These are phyloP conservation scores for Zoysia pacifica DNA, from an alignment of 176 grass and related monocot species.

Conservation along the genomic window DNA sequence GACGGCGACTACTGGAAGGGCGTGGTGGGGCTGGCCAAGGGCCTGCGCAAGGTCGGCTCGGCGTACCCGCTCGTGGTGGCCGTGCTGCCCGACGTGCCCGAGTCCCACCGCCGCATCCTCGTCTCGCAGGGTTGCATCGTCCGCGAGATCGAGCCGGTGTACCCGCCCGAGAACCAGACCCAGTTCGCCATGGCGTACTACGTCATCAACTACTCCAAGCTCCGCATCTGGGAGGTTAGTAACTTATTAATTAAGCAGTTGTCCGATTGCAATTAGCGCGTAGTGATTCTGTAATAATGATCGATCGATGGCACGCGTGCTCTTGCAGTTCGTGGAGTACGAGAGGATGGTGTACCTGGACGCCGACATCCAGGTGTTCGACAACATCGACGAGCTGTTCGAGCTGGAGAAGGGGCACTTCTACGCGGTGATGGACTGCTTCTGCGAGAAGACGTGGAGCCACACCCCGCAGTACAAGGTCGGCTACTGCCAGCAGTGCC, in stretches of 20 bases:
- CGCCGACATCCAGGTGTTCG: slow-evolving; percentile 87
- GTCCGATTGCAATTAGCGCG: no score
- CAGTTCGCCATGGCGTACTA: slow-evolving; percentile 95
- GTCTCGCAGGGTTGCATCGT: slow-evolving; percentile 71
- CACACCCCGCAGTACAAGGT: slow-evolving; percentile 81
- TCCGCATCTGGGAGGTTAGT: slow-evolving; percentile 75
- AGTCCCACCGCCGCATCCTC: slow-evolving; percentile 63
- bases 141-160: slow-evolving; percentile 77
- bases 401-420: slow-evolving; percentile 66
- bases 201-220: slow-evolving; percentile 97
- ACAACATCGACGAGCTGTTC: slow-evolving; percentile 83
- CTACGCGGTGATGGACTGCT: slow-evolving; percentile 94
- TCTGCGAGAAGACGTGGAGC: slow-evolving; percentile 94
- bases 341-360: slow-evolving; percentile 87
- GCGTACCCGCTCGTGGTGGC: slow-evolving; percentile 77
- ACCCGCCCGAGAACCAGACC: slow-evolving; percentile 86
- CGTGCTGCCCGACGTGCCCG: slow-evolving; percentile 75
- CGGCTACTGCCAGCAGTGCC: slow-evolving; percentile 87
- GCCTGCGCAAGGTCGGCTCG: slow-evolving; percentile 61
- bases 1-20: slow-evolving; percentile 88
- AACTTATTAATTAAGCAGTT: no score
- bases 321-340: slow-evolving; percentile 73
- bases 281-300: no score
- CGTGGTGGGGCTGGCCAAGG: slow-evolving; percentile 76
- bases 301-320: no score